phyloP scores from a whole-genome alignment of 169 alveolate species.

The Cryptosporidium meleagridis region DNA sequence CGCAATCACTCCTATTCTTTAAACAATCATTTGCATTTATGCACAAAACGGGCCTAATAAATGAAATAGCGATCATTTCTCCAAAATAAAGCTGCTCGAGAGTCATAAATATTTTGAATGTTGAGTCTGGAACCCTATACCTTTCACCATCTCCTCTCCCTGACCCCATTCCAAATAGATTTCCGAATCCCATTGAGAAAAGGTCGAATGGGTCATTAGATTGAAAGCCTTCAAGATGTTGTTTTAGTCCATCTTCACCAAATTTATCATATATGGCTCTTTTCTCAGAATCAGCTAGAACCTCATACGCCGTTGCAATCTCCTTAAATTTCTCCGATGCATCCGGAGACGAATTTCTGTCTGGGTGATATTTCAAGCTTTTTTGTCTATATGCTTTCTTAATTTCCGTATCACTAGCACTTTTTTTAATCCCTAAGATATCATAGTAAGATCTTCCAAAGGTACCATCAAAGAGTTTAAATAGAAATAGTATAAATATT shows the following conservation, averaged over 20 bases:
- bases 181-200: constrained; percentile 94
- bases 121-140: constrained; percentile 82
- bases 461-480: neutral
- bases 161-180: constrained; percentile 83
- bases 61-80: constrained; percentile 78
- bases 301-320: constrained; percentile 96
- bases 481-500: neutral
- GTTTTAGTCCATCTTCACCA: constrained; percentile 80
- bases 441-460: constrained; percentile 79
- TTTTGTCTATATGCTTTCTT: constrained; percentile 84
- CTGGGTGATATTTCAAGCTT: constrained; percentile 93
- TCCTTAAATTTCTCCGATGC: constrained; percentile 94
- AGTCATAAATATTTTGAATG: constrained; percentile 77
- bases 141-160: constrained; percentile 79
- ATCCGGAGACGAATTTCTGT: constrained; percentile 77
- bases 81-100: constrained; percentile 85
- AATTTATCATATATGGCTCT: constrained; percentile 77
- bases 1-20: constrained; percentile 83
- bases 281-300: constrained; percentile 93
- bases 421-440: constrained; percentile 84
- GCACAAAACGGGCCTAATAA: constrained; percentile 81
- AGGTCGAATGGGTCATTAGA: constrained; percentile 91
- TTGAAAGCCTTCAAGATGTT: constrained; percentile 58
- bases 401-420: constrained; percentile 85
- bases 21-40: constrained; percentile 84